These are phyloP conservation scores for Fusarium denticulatum DNA, from an alignment of 2,329 filamentous ascomycete species.

Conservation along the genomic window DNA sequence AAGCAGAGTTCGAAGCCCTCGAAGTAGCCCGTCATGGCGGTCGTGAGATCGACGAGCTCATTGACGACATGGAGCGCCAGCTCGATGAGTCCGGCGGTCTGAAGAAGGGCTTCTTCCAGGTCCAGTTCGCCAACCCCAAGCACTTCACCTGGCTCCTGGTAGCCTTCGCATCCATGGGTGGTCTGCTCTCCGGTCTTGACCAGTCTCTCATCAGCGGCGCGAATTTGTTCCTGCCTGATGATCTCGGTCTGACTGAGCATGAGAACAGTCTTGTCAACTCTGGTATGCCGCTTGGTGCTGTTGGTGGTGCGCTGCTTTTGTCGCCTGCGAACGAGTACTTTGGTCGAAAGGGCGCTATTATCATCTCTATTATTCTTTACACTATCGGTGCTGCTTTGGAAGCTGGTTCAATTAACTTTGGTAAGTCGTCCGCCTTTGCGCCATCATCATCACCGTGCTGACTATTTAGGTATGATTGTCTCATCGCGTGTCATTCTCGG, in stretches of 20 bases:
- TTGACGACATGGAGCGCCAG: constrained; percentile 55
- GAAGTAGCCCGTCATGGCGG: constrained; percentile 50
- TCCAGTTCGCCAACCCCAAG: constrained; percentile 68
- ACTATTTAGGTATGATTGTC: constrained; percentile 68
- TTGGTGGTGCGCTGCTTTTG: constrained; percentile 74
- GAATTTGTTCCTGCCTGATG: constrained; percentile 71
- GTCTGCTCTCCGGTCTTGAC: constrained; percentile 76
- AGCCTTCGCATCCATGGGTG: constrained; percentile 79
- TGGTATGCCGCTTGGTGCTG: constrained; percentile 76
- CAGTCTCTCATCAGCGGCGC: constrained; percentile 79
- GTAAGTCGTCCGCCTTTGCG: constrained; percentile 31
- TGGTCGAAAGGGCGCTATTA: constrained; percentile 74
- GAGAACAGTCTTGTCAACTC: constrained; percentile 75
- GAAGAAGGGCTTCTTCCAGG: constrained; percentile 58
- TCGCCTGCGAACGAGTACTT: constrained; percentile 74
- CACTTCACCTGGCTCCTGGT: constrained; percentile 74
- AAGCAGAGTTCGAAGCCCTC: constrained; percentile 48
- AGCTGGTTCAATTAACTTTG: constrained; percentile 74
- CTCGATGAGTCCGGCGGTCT: constrained; percentile 48
- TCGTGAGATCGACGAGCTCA: constrained; percentile 51
- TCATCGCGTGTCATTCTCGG: constrained; percentile 74
- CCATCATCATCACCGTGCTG: background rate
- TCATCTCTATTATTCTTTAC: constrained; percentile 75
- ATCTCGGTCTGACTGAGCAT: constrained; percentile 63
- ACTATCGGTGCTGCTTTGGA: constrained; percentile 75